Evolutionary conservation across 805 yeast species (phyloP), one percentile per base, ranked within the genome.

Genomic region (Ogataea sp.): DNA sequence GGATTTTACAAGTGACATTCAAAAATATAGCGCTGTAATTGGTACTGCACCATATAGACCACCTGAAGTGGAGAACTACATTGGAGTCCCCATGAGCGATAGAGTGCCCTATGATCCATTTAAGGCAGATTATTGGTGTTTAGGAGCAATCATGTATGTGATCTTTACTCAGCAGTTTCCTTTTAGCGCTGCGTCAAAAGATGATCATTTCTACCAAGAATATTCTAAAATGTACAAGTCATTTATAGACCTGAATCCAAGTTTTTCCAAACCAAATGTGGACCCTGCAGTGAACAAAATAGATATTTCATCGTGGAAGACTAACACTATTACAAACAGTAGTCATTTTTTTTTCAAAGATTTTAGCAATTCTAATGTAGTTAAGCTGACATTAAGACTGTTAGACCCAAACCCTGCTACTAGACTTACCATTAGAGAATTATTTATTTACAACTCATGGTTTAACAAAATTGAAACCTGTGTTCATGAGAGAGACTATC

Each of bases 11-110:
- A 66, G 75, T 20, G 63, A 65, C 3, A 45, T 71, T 11, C 59
- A 58, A 37, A 30, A 40, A 15, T 38, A 44, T 20, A 62, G 70
- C 32, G 63, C 75, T 2, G 71, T 72, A 55, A 81, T 82, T 32
- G 93, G 94, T 2, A 81, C 89, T 1, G 86, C 93, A 3, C 93
- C 93, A 1, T 83, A 81, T 56, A 75, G 81, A 11, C 78, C 90
- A 4, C 93, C 94, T 2, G 93, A 83, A 58, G 84, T 82, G 14
- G 71, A 77, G 73, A 55, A 61, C 21, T 62, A 45, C 68, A 65
- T 43, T 71, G 63, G 39, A 52, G 62, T 15, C 40, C 45, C 26
- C 32, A 50, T 3, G 68, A 64, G 41, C 32, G 45, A 20, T 61
- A 62, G 43, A 54, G 56, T 41, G 59, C 58, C 55, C 62, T 25